Evolutionary conservation across 2,329 filamentous ascomycete genomes (phyloP).

Genomic region (Cercospora canescens): DNA sequence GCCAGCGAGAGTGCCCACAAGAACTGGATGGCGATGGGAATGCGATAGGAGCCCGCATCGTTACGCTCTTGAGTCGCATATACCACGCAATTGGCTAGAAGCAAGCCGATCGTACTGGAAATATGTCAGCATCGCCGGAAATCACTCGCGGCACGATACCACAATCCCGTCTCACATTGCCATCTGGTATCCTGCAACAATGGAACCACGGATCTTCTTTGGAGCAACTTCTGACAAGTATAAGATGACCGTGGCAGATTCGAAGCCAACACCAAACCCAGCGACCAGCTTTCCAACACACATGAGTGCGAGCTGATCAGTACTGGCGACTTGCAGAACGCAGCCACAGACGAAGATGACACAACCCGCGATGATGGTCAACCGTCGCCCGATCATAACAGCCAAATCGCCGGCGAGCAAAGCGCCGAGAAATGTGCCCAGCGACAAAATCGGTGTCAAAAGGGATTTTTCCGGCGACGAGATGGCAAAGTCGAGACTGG

Average conservation of each 20-base stretch:
- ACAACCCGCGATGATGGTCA: conserved; percentile 71
- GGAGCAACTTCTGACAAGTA: conserved; percentile 80
- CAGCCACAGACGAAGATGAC: conserved; percentile 68
- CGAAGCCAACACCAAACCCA: conserved; percentile 77
- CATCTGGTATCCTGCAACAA: conserved; percentile 84
- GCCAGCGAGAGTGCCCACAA: conserved; percentile 76
- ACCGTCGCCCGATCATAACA: conserved; percentile 72
- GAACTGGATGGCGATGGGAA: conserved; percentile 78
- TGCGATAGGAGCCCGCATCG: conserved; percentile 71
- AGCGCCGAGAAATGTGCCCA: conserved; percentile 72
- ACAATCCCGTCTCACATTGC: too few species aligned
- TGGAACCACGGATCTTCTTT: conserved; percentile 65
- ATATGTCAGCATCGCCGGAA: too few species aligned
- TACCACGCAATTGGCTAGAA: conserved; percentile 70
- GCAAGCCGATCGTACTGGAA: conserved; percentile 73
- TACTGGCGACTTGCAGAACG: conserved; percentile 38
- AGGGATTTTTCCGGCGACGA: too few species aligned
- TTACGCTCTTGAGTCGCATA: conserved; percentile 66
- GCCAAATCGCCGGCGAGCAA: conserved; percentile 75
- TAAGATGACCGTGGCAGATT: conserved; percentile 76
- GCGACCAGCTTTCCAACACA: conserved; percentile 70
- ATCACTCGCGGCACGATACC: too few species aligned
- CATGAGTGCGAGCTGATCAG: conserved; percentile 21
- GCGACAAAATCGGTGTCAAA: conserved; percentile 74
- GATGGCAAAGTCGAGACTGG: too few species aligned